Base-by-base conservation (phyloP, 768 basidiomycete genomes). In the Lactarius indigo region DNA sequence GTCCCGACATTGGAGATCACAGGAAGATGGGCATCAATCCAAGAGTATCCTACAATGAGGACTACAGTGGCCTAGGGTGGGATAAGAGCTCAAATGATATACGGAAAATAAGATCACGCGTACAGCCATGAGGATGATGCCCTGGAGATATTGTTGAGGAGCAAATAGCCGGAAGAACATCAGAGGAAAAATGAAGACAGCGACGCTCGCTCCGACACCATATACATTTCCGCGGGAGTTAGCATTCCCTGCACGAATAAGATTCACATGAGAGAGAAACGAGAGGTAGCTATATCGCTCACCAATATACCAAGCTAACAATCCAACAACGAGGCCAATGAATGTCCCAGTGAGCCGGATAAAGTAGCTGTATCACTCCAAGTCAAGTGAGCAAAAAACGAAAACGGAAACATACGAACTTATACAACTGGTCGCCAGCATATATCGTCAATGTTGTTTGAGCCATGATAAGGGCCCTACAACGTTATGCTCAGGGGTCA, bases 371-470 rank as follows among this genome's bases (percentile, higher is more conserved):
- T 57, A 52, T 10, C 60, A 41, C 37, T 17, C 5, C 20, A 8
- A 70, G 20, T 72, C 33, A 44, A 30, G 26, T 42, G 30, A 54
- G 54, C 17, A 44, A 50, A n/a, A n/a, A n/a, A 55, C 37, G 10
- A 37, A 41, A 8, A n/a, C 7, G 18, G 41, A 23, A 5, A 55
- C n/a, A 7, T 9, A 70, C 76, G 31, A 59, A 81, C 81, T 82
- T 82, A 74, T 72, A 81, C 6, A 87, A 79, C 72, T 87, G 86
- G 72, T 87, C 85, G 10, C 84, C 84, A 3, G 81, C 79, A 70
- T 81, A 86, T 41, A 86, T 79, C 56, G 82, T 84, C 61, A 86
- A 65, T 17, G 82, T 84, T 1, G 83, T 85, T 69, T 87, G 86
- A 0, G 83, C 81, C 83, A 85, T 86, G 71, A 87, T 84, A 57